A percentile compares a stretch with the other conserved stretches of the same genome.
Conservation (phyloP, 2,329 filamentous ascomycete species). For the Xylariaceae sp. region DNA sequence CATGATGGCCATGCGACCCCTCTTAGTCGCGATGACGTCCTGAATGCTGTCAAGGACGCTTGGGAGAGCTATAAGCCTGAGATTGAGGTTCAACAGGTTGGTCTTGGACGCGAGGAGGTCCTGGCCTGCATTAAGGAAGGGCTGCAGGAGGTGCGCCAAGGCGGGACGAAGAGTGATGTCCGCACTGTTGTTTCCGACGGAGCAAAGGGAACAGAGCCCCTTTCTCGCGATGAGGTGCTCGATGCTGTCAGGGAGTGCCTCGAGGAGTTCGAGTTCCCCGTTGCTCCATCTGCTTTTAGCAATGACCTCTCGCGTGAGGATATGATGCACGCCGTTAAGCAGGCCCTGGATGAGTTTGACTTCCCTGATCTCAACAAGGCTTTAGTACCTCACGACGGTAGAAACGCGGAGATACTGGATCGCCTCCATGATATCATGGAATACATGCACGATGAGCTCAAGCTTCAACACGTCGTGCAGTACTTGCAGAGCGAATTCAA, state of each 20-base stretch:
- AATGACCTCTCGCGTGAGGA: conserved; percentile 56
- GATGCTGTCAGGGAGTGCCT: conserved; percentile 80
- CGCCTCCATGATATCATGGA: conserved; percentile 62
- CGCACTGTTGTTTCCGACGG: conserved; percentile 81
- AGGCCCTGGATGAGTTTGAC: conserved; percentile 46
- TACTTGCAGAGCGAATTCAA: conserved; percentile 55
- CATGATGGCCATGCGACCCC: conserved; percentile 42
- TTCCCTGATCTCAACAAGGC: conserved; percentile 34
- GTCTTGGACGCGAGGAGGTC: conserved; percentile 85
- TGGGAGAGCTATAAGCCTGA: conserved; percentile 95
- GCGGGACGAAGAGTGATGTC: conserved; percentile 76
- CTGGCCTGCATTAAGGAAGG: conserved; percentile 82
- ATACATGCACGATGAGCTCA: conserved; percentile 54
- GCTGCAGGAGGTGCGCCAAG: conserved; percentile 52
- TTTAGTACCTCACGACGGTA: conserved; percentile 37
- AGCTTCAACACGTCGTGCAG: conserved; percentile 60
- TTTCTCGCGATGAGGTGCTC: conserved; percentile 79
- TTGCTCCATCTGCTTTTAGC: conserved; percentile 51
- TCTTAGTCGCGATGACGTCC: conserved; percentile 75
- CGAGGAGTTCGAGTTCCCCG: conserved; percentile 74
- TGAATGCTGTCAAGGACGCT: conserved; percentile 80
- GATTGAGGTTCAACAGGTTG: conserved; percentile 83
- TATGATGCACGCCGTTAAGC: conserved; percentile 58
- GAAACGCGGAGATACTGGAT: conserved; percentile 47
- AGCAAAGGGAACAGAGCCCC: conserved; percentile 60